Base-by-base conservation (phyloP, 2,329 filamentous ascomycete species). In the Zymoseptoria passerinii region DNA sequence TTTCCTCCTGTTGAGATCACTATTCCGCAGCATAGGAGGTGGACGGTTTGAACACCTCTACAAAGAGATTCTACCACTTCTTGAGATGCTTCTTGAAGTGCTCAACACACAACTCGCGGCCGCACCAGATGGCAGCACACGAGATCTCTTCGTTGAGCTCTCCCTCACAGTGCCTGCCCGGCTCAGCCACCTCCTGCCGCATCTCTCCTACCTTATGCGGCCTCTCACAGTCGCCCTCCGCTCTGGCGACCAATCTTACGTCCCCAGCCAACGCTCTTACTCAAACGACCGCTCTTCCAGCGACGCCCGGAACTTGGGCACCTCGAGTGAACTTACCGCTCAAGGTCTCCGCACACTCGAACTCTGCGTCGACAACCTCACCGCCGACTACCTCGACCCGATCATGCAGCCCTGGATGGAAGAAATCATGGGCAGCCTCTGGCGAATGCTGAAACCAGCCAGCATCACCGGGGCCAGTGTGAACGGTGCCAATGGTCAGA, bases 401-500 rank as follows among this genome's bases (percentile, higher is more conserved):
- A 97, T 99, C 68, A 99, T 99, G 92, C 90, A 92, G 1, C 95
- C 94, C 0, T 95, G 97, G 27, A 97, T 99, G 73, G 92, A 99
- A 67, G 94, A 99, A 70, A 80, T 99, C 50, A 99, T 99, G 94
- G 94, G 91, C 52, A 92, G 92, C 1, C 80, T 99, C 1, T 99
- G 95, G 81, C 92, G 96, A 63, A 95, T 99, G 72, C 81, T 99
- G 49, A 89, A 88, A 67, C 95, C 94, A 7, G 87, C 92, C 62
- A 94, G 94, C 0, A 96, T 99, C 73, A 96, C 89, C 67, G 60
- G 61, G 18, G 56, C 61, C 5, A 63, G 49, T 44, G 55, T 63
- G 28, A 58, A 58, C 27, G 58, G 52, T 27, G 50, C 55, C 6
- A 53, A 55, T 10, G 64, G 66, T 8, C 63, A 61, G 7, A 59